Percentiles rank a stretch among this genome's conserved stretches.
Conservation (phyloP, 1,139 yeast species). For the Geotrichum aggregatum region DNA sequence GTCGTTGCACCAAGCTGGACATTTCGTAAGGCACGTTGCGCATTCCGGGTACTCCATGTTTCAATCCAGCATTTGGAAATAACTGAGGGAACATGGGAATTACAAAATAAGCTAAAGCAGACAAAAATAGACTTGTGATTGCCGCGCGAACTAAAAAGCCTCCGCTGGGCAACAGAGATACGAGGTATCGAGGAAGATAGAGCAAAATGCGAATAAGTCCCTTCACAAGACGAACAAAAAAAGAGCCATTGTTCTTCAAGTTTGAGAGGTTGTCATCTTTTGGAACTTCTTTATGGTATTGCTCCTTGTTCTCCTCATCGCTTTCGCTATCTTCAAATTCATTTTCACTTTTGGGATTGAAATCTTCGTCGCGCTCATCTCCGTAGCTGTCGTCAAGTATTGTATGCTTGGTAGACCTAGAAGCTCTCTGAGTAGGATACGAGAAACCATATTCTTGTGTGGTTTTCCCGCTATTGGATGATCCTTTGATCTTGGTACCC, state of each 20-base stretch:
- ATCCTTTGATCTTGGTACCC: not conserved
- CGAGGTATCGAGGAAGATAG: not conserved
- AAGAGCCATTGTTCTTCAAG: not conserved
- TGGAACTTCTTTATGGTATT: not conserved
- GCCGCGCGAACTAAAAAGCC: too few species aligned
- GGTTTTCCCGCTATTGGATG: not conserved
- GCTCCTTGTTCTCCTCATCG: slow-evolving; percentile 11
- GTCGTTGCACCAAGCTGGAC: slow-evolving; percentile 4
- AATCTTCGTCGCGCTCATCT: slow-evolving; percentile 4
- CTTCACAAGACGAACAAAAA: not conserved
- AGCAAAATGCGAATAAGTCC: not conserved
- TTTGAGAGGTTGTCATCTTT: slow-evolving; percentile 1
- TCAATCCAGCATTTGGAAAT: not conserved
- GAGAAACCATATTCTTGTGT: not conserved
- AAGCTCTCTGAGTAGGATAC: not conserved
- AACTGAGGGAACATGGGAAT: not conserved
- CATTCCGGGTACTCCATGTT: slow-evolving; percentile 1
- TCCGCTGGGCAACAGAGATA: not conserved
- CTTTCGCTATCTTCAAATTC: not conserved
- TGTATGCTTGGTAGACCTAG: not conserved
- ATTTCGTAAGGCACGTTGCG: slow-evolving; percentile 8
- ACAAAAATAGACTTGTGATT: not conserved
- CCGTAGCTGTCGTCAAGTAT: slow-evolving; percentile 1
- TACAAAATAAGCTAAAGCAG: not conserved
- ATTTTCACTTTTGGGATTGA: not conserved